A percentile compares a stretch with the other conserved stretches of the same genome.
These are phyloP conservation scores for Thelonectria discophora DNA, from an alignment of 2,329 filamentous ascomycete species.

Conservation along the genomic window DNA sequence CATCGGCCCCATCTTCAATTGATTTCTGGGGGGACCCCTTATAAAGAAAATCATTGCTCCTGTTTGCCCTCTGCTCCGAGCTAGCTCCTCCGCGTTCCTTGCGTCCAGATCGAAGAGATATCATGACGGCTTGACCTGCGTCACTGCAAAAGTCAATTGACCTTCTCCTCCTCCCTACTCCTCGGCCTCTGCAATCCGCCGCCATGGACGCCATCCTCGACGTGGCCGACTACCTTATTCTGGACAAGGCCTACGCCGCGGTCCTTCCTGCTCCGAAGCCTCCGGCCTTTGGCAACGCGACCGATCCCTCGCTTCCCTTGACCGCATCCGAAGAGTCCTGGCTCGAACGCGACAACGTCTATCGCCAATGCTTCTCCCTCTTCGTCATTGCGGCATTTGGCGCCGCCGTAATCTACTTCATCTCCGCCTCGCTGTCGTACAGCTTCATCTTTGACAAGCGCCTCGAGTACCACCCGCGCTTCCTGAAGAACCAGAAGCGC, in stretches of 20 bases:
- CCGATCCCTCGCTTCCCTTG: conserved; percentile 22
- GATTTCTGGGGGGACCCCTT: conserved; percentile 1
- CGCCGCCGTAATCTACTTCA: conserved; percentile 63
- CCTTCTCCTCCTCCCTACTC: not conserved
- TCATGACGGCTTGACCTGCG: not conserved
- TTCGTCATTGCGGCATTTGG: conserved; percentile 51
- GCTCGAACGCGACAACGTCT: conserved; percentile 53
- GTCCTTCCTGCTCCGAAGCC: conserved; percentile 43
- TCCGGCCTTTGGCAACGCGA: conserved; percentile 21
- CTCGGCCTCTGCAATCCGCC: not conserved
- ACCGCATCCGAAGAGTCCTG: conserved; percentile 41
- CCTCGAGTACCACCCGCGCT: conserved; percentile 57
- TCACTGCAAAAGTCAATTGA: not conserved
- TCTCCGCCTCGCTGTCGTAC: conserved; percentile 76
- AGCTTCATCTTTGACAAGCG: conserved; percentile 67
- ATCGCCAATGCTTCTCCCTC: conserved; percentile 51
- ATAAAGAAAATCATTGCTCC: not conserved
- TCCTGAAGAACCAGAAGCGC: conserved; percentile 57
- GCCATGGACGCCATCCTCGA: conserved; percentile 53
- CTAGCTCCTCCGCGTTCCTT: not conserved
- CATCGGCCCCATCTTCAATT: not conserved
- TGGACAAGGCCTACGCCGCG: conserved; percentile 53
- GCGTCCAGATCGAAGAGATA: not conserved
- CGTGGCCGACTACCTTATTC: conserved; percentile 51
- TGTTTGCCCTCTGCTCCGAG: not conserved